phyloP scores from a whole-genome alignment of 2,329 filamentous ascomycete species.

The Magnaporthales sp. region DNA sequence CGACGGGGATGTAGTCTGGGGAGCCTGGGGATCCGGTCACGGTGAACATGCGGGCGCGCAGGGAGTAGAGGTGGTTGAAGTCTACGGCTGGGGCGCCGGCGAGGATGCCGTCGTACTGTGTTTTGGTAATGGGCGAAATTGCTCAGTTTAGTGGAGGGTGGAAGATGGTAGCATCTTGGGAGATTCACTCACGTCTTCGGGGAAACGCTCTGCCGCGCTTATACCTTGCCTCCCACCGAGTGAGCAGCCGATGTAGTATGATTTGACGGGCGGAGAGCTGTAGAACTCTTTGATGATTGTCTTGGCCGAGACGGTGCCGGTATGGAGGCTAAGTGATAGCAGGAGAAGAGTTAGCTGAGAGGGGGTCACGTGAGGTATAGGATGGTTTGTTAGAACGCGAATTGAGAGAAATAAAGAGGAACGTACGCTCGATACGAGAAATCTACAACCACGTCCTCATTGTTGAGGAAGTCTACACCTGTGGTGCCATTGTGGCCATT shows the following conservation, averaged over 20 bases:
- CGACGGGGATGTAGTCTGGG: constrained; percentile 5
- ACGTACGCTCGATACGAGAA: constrained; percentile 23
- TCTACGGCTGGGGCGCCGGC: constrained; percentile 34
- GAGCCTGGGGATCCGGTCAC: constrained; percentile 19
- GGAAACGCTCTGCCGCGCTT: constrained; percentile 42
- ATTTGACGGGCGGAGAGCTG: constrained; percentile 24
- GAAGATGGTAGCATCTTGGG: neutral
- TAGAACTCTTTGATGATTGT: constrained; percentile 39
- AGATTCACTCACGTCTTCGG: constrained; percentile 27
- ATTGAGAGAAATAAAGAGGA: neutral
- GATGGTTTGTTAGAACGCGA: too few species aligned
- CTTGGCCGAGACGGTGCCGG: constrained; percentile 38
- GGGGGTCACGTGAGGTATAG: neutral
- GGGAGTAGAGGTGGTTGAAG: constrained; percentile 23
- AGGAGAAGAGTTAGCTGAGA: neutral
- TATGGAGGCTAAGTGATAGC: constrained; percentile 26
- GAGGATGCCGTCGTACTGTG: constrained; percentile 43
- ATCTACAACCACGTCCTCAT: constrained; percentile 26
- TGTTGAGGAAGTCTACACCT: constrained; percentile 21
- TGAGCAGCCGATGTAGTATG: constrained; percentile 51
- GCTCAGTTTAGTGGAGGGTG: neutral
- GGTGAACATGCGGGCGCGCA: constrained; percentile 34
- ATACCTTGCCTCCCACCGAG: constrained; percentile 51
- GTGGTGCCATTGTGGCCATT: constrained; percentile 40
- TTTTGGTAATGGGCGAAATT: neutral